Evolutionary conservation across 139 green algal genomes (phyloP), one percentile per base, ranked within the genome.

Genomic region (Asterochloris erici): DNA sequence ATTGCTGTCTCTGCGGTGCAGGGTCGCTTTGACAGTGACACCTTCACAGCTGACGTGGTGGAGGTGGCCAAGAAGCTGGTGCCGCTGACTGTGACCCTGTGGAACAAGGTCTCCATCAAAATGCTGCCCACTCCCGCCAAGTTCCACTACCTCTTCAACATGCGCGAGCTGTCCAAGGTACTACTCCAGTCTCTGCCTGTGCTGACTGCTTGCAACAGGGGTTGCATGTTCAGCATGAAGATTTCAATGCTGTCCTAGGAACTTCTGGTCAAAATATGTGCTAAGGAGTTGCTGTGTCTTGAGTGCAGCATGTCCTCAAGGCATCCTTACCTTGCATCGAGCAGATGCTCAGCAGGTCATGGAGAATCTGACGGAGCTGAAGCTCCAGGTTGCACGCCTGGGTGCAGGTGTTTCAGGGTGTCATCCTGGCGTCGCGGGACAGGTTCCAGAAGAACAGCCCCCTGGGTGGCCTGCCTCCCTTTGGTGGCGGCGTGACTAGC

Each of bases 61-160:
- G 90, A 93, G 66, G 85, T 96, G 61, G 90, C 92, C 10, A 28
- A 24, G 68, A 90, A 92, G 83, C 89, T 98, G 71, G 94, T 98
- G 86, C 90, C 93, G 1, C 89, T 94, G 71, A 98, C 95, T 14
- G 89, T 98, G 61, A 87, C 81, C 12, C 89, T 99, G 69, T 98
- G 93, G 95, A 93, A 93, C 81, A 91, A 91, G 68, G 88, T 93
- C 61, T 86, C 93, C 84, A 84, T 83, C 71, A 95, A 94, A 84
- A 95, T 99, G 93, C 89, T 98, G 83, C 96, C 96, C 68, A 98
- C 95, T 61, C 95, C 95, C 14, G 93, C 94, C 84, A 98, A 98
- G 88, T 97, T 98, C 87, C 96, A 98, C 90, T 99, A 99, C 89
- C 86, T 95, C 9, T 99, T 98, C 93, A 98, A 96, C 89, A 94